Base-by-base conservation (phyloP, 176 grass and related monocot genomes). In the Rhynchospora pubera region DNA sequence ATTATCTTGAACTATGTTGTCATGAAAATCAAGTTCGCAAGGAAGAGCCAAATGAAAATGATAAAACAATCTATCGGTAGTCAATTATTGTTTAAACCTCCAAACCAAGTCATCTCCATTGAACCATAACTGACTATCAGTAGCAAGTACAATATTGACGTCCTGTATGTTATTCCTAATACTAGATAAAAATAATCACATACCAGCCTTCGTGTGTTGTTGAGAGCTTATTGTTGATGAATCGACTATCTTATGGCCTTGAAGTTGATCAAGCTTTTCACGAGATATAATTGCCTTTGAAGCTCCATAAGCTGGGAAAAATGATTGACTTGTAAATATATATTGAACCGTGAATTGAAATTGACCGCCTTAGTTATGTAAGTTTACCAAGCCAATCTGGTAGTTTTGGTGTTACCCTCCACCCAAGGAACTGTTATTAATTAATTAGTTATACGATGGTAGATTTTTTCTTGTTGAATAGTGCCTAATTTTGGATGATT, bases 261-360 rank as follows among this genome's bases (percentile, higher is more conserved):
- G 78, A 62, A 80, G 56, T 64, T 80, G 55, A 48, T 58, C 21
- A 23, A 80, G 32, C 78, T 80, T 80, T 63, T 80, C 78, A 44
- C 60, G 78, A 45, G 78, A 80, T 23, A 80, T 63, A 42, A 80
- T 80, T 9, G 39, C 78, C 34, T n/a, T 80, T 1, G 39, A 80
- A 46, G 55, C 34, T 80, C 78, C 78, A 80, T 80, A 64, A 45
- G 78, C 78, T 80, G 32, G 30, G 34, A 80, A 63, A 9, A 55
- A 80, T 46, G 18, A 64, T 34, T 14, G 57, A 23, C 44, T 22
- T 62, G 32, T 62, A 80, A 63, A 46, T 64, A 80, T 44, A 48
- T 73, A 42, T 64, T 55, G 53, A 75, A 63, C 3, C 22, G 15
- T 15, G 1, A 28, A 77, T 85, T 68, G 26, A n/a, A 76, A 71